Evolutionary conservation across 2,329 filamentous ascomycete genomes (phyloP), one percentile per base, ranked within the genome.

Genomic region (Didymella arachidicola): DNA sequence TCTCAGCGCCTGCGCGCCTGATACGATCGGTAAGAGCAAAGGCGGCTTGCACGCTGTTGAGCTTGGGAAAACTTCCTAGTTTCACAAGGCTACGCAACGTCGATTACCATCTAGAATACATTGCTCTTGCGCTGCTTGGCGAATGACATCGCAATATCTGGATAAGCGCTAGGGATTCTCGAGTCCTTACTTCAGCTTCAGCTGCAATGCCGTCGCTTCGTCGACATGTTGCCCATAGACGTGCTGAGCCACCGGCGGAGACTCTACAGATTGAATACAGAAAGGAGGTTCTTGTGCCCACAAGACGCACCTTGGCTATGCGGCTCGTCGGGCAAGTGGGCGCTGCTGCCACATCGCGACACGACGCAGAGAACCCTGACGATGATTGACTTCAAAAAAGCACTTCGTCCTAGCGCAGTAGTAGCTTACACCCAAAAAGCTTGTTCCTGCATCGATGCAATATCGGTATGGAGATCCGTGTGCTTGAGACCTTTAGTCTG

Each of bases 391-490:
- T 22, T 19, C 30, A 6, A 10, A 34, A 32, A 46, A 46, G 16
- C 10, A 14, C 14, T n/a, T 32, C 14, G 54, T 10, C n/a, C 32
- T 26, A 53, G 38, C 30, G 25, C 18, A 7, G 11, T 7, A 36
- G 34, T 32, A 30, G 27, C 7, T 22, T 26, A 7, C 29, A 3
- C n/a, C 10, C 36, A 19, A 49, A 48, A 48, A 32, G 38, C 30
- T 44, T 48, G 55, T 58, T 58, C 55, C 55, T 58, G 55, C 49
- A 48, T 29, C 16, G 30, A 49, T 44, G 34, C 44, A 58, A 43
- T 53, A 48, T 53, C 32, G 55, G n/a, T 29, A 25, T 48, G 55
- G 48, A 58, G 44, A 53, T 49, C 48, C 54, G 48, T 19, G 18
- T 29, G 36, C 49, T 48, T 48, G 44, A 22, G 19, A 25, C 12